Evolutionary conservation across 2,329 filamentous ascomycete genomes (phyloP), one percentile per base, ranked within the genome.

Genomic region (Leptodontidium sp.): DNA sequence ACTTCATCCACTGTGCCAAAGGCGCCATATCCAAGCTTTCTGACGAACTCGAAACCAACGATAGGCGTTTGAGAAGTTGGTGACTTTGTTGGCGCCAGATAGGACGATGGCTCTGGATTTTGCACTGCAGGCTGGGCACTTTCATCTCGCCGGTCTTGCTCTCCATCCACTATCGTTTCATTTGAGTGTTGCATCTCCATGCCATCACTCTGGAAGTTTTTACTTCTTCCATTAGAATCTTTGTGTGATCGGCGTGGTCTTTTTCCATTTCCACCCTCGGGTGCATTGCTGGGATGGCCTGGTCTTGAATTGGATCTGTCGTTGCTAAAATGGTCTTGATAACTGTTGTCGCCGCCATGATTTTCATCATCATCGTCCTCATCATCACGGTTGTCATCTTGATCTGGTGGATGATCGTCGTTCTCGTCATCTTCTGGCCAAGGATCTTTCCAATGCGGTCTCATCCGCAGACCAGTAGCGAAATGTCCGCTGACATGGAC

Each of bases 1-100:
- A 66, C 65, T n/a, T 61, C 65, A 29, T 66, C 65, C 24, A 66
- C 65, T 26, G 26, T 53, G 3, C 65, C 65, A 40, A 53, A 66
- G 12, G 65, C 21, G 12, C 65, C 65, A 40, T 61, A 62, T 12
- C 65, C 65, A 38, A 66, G 65, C 24, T 55, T 35, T 29, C 50
- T 52, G n/a, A 66, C 21, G 1, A 59, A 66, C 14, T 55, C 40
- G 24, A 66, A 66, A n/a, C 35, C 15, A 32, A 21, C 17, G 24
- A 38, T 57, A n/a, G 45, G 15, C 15, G 12, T 57, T 5, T 61
- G 35, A 29, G 38, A 11, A 24, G 35, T 17, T 32, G 26, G 64
- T 26, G 14, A 38, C 35, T 52, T 50, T 50, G 59, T 6, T 2
- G 6, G 14, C 2, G 24, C 26, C 2, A 21, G 29, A 49, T 26